A percentile compares a stretch with the other conserved stretches of the same genome.
phyloP scores from a whole-genome alignment of 768 basidiomycete genomes.

The Crucibulum laeve region DNA sequence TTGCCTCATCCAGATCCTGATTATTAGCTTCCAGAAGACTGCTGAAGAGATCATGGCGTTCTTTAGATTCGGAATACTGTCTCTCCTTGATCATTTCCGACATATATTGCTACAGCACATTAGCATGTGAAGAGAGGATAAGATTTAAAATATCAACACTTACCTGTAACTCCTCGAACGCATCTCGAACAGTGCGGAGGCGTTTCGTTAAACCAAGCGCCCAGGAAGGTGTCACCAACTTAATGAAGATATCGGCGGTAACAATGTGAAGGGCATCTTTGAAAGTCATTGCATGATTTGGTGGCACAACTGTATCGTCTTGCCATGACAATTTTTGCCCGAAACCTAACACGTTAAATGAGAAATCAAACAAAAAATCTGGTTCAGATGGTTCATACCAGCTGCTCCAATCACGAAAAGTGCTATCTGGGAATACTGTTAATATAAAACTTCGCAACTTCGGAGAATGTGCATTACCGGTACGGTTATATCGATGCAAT shows the following conservation, averaged over 20 bases:
- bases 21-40: conserved; percentile 36
- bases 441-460: conserved; percentile 3
- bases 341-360: conserved; percentile 33
- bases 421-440: conserved; percentile 34
- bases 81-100: conserved; percentile 37
- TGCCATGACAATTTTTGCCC: conserved; percentile 47
- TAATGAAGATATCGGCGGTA: conserved; percentile 29
- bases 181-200: conserved; percentile 24
- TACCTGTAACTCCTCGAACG: conserved; percentile 42
- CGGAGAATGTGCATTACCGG: conserved; percentile 31
- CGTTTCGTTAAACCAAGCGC: conserved; percentile 29
- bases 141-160: conserved; percentile 5
- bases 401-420: conserved; percentile 53
- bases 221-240: conserved; percentile 35
- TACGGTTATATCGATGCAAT: conserved; percentile 48
- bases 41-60: conserved; percentile 6
- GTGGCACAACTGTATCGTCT: conserved; percentile 30
- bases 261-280: conserved; percentile 43
- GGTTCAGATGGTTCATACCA: conserved; percentile 22
- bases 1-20: conserved; percentile 25
- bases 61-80: conserved; percentile 11
- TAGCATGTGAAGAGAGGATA: background rate
- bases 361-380: background rate
- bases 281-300: conserved; percentile 44
- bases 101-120: conserved; percentile 27